Evolutionary conservation across 306 rosid species (phyloP), one percentile per base, ranked within the genome.

Genomic region (Begonia masoniana): DNA sequence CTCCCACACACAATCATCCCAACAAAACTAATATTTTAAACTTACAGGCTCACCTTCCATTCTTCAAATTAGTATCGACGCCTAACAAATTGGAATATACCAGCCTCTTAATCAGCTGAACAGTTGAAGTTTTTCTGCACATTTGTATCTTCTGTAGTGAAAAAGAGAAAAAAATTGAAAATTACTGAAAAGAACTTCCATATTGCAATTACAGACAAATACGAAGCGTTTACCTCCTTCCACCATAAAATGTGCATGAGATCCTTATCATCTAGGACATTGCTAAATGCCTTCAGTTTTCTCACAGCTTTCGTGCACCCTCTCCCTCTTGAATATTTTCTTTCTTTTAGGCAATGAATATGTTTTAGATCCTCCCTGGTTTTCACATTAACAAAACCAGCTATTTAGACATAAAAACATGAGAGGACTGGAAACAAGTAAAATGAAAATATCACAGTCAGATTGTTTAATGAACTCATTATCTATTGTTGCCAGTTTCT

Each of bases 51-150:
- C 61, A 85, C 97, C 87, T 89, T 74, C 97, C 97, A 67, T 70
- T 74, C 71, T 64, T 89, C 68, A 85, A 70, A 66, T 59, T 76
- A 51, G 68, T 66, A 62, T 89, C 83, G 76, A 89, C 53, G 70
- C 97, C 97, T 11, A 89, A 82, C 76, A 85, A 73, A 76, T 89
- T 89, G 54, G 97, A 82, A 73, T 78, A 85, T 13, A 71, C 73
- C 41, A 89, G 87, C 69, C 91, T 85, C 70, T 74, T 72, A 51
- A 85, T 66, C 71, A 82, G 71, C 72, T 80, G 86, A 36, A 68
- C 51, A 56, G 95, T 78, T 52, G 95, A 80, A 8, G 84, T 79
- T 73, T 89, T 89, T 56, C 65, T 79, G 77, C 94, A 82, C 56
- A 60, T 54, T 39, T 72, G 68, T 83, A 89, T 60, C 69, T 59